phyloP scores from a whole-genome alignment of 2,329 filamentous ascomycete genomes.

The Epichloe gansuensis region DNA sequence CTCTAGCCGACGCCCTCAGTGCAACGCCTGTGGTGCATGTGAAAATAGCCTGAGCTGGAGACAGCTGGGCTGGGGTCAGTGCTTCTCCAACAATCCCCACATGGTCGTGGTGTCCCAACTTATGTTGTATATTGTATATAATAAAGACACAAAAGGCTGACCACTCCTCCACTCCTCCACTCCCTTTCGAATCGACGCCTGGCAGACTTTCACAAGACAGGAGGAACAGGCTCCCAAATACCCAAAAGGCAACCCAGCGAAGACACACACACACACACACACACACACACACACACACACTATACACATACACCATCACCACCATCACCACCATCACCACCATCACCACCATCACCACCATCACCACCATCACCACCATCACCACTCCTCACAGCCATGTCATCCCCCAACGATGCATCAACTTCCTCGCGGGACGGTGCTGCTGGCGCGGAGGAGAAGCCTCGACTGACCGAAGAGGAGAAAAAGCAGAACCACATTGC shows the following conservation, averaged over 20 bases:
- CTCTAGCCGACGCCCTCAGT: neutral
- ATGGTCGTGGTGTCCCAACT: neutral
- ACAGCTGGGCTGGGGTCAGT: neutral
- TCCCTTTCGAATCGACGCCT: neutral
- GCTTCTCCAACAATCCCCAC: neutral
- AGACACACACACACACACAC: too few relatives aligned
- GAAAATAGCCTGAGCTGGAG: neutral
- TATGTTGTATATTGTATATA: too few relatives aligned
- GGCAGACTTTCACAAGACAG: neutral
- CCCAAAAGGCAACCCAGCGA: neutral
- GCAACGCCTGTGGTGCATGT: conserved; percentile 3
- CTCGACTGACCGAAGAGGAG: conserved; percentile 39
- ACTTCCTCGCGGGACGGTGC: conserved; percentile 9
- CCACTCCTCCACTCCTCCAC: neutral
- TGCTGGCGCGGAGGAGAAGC: conserved; percentile 31
- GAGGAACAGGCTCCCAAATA: neutral
- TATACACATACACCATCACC: too few relatives aligned
- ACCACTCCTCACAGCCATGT: conserved; percentile 3
- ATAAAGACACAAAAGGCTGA: neutral
- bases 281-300: neutral
- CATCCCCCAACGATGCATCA: conserved; percentile 10
- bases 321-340: neutral
- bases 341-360: neutral
- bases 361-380: neutral
- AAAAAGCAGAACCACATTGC: conserved; percentile 45